phyloP scores from a whole-genome alignment of 2,329 filamentous ascomycete genomes.

The Alternaria arbusti region DNA sequence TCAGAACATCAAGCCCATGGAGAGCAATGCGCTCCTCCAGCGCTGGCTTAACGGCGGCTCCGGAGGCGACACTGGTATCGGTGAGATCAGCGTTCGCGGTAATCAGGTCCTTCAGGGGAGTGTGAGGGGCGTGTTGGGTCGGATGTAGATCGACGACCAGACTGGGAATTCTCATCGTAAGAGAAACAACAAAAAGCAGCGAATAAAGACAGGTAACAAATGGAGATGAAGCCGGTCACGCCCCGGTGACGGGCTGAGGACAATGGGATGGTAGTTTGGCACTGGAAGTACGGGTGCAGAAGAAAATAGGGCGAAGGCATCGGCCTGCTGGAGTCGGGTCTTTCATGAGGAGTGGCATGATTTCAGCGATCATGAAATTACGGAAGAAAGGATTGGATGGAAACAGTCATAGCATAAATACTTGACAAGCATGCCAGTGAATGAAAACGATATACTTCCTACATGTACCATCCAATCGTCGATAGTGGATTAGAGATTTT shows the following conservation, averaged over 20 bases:
- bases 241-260: not conserved
- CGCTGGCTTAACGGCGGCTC: conserved; percentile 72
- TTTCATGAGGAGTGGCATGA: not conserved
- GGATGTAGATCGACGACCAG: conserved; percentile 23
- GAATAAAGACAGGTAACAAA: no score
- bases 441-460: not conserved
- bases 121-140: conserved; percentile 54
- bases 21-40: conserved; percentile 85
- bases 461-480: not conserved
- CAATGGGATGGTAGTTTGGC: no score
- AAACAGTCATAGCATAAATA: not conserved
- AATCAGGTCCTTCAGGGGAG: conserved; percentile 62
- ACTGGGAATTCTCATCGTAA: no score
- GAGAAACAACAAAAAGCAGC: no score
- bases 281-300: no score
- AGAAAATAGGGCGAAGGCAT: no score
- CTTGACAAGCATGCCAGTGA: not conserved
- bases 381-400: not conserved
- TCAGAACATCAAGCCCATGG: conserved; percentile 80
- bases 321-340: not conserved
- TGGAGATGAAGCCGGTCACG: no score
- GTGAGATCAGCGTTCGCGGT: conserved; percentile 61
- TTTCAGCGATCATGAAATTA: not conserved
- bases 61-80: conserved; percentile 59
- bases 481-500: no score